Base-by-base conservation (phyloP, 148 eudicot species). In the Rhododendron vialii region DNA sequence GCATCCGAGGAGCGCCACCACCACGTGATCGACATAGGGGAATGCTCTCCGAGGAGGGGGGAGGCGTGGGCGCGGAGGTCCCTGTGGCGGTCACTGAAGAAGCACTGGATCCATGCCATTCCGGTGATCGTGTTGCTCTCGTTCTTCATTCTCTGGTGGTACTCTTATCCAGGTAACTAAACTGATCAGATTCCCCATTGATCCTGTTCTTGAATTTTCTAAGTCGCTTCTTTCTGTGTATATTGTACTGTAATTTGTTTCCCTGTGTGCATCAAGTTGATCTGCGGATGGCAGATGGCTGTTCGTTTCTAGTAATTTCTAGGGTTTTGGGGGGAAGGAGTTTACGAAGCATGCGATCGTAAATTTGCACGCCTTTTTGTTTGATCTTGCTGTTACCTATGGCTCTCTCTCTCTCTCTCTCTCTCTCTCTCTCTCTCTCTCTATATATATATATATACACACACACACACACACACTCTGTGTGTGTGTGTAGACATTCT, bases 141-240 rank as follows among this genome's bases (percentile, higher is more conserved):
- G 41, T 47, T 91, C 90, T 91, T 93, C 88, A 78, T 90, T 77
- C 89, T 92, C 88, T 93, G 96, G 93, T 91, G 89, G 87, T 90
- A 86, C 90, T 89, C 92, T 59, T 82, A 83, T 82, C 89, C 91
- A 82, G 94, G 93, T 93, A 82, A 35, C 35, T 18, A 57, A 57
- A 57, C 63, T 30, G 5, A 28, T 17, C 17, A 51, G 26, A 75
- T 17, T 79, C 2, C 76, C 13, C 18, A 51, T 41, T 41, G 45
- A 6, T 74, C 53, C 15, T 48, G 4, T 13, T 73, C 71, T 26
- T 26, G 45, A 45, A 84, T 74, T 28, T 17, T 7, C 67, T 1
- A 30, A 26, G 22, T 82, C 71, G 6, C 12, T 43, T 7, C 78
- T 18, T 28, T 20, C 67, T 15, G 15, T 8, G 7, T 33, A 12